Evolutionary conservation across 2,329 filamentous ascomycete species (phyloP).

Genomic region (Aspergillus novoparasiticus): DNA sequence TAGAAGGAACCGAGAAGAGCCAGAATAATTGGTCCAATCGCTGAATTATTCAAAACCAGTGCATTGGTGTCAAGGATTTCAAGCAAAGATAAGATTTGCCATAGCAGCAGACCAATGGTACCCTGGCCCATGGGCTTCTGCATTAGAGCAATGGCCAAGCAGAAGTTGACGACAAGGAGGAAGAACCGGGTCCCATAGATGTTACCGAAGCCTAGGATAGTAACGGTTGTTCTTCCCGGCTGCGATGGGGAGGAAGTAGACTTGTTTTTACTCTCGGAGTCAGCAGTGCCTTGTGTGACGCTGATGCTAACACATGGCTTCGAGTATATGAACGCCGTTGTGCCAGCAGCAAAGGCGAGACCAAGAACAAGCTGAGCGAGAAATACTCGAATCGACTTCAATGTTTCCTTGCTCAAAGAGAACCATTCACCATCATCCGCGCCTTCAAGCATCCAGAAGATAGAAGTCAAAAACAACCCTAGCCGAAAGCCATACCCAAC

Average conservation of each 20-base stretch:
- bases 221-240: constrained; percentile 57
- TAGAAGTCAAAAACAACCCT: constrained; percentile 72
- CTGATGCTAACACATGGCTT: constrained; percentile 80
- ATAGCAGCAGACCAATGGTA: constrained; percentile 76
- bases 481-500: constrained; percentile 77
- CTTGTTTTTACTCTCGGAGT: constrained; percentile 49
- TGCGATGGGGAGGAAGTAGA: constrained; percentile 24
- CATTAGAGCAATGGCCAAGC: constrained; percentile 74
- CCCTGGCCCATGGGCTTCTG: constrained; percentile 95
- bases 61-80: constrained; percentile 66
- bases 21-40: constrained; percentile 81
- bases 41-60: constrained; percentile 59
- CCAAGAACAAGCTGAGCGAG: constrained; percentile 80
- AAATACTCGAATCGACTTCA: constrained; percentile 76
- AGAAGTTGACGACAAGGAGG: constrained; percentile 76
- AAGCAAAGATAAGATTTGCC: constrained; percentile 80
- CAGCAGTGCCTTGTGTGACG: constrained; percentile 48
- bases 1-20: constrained; percentile 90
- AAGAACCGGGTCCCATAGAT: constrained; percentile 90
- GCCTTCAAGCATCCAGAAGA: constrained; percentile 87
- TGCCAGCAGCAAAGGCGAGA: constrained; percentile 79
- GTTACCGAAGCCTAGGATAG: constrained; percentile 88
- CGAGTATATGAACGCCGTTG: constrained; percentile 81
- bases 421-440: constrained; percentile 84
- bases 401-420: constrained; percentile 58